These are phyloP conservation scores for Hypericum androsaemum DNA, from an alignment of 345 rosid genomes.

Conservation along the genomic window DNA sequence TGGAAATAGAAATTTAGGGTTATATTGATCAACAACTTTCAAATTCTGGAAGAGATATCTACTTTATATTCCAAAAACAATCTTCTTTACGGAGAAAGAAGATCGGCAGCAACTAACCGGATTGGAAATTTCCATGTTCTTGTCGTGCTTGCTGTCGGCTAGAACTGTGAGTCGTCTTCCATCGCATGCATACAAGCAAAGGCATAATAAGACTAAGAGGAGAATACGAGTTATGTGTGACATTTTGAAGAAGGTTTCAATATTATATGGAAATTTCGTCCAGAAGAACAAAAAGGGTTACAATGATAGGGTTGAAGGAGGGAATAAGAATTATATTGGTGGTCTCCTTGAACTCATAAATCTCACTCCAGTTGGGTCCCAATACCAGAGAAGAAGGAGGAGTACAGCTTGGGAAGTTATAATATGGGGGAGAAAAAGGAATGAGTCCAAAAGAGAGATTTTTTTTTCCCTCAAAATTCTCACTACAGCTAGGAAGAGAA, in stretches of 20 bases:
- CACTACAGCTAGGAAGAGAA: background rate
- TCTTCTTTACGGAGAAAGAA: too few species aligned
- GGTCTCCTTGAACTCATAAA: slow-evolving; percentile 28
- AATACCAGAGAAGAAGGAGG: too few species aligned
- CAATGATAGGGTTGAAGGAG: slow-evolving; percentile 20
- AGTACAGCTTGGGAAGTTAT: too few species aligned
- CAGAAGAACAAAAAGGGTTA: too few species aligned
- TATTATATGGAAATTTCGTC: too few species aligned
- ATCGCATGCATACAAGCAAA: slow-evolving; percentile 34
- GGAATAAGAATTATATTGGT: slow-evolving; percentile 36
- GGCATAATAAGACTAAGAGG: slow-evolving; percentile 25
- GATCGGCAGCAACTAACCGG: slow-evolving; percentile 14
- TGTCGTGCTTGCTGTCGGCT: slow-evolving; percentile 13
- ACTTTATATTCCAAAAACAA: too few species aligned
- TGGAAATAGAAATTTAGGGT: too few species aligned
- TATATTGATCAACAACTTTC: too few species aligned
- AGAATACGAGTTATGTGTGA: slow-evolving; percentile 17
- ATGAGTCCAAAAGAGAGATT: slow-evolving; percentile 21
- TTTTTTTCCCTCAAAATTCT: background rate
- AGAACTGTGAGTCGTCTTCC: slow-evolving; percentile 32
- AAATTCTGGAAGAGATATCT: too few species aligned
- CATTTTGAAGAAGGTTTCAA: slow-evolving; percentile 14
- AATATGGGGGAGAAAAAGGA: too few species aligned
- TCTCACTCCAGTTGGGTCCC: slow-evolving; percentile 15
- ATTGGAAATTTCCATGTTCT: slow-evolving; percentile 19